Conservation (phyloP, 2,329 filamentous ascomycete genomes). For the Penicillium vulpinum region DNA sequence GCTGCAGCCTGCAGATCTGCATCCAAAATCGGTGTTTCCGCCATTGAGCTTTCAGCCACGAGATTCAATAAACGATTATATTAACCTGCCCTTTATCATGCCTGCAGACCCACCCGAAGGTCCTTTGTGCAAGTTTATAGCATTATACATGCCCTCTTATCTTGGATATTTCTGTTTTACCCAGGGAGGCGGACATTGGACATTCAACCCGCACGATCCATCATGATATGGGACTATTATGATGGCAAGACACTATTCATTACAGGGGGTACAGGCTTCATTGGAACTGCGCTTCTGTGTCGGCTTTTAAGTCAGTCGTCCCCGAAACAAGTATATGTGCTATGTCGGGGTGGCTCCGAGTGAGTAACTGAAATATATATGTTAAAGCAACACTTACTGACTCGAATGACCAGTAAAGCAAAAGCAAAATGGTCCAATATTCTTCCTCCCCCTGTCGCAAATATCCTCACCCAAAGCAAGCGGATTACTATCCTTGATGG, state of each 20-base stretch:
- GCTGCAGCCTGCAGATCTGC: slow-evolving; percentile 15
- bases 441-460: slow-evolving; percentile 13
- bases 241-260: slow-evolving; percentile 23
- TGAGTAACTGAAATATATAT: neutral
- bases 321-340: slow-evolving; percentile 20
- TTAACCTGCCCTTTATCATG: neutral
- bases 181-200: neutral
- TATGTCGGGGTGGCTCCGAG: slow-evolving; percentile 22
- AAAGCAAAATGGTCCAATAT: slow-evolving; percentile 22
- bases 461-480: slow-evolving; percentile 12
- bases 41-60: neutral
- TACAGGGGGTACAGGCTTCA: slow-evolving; percentile 25
- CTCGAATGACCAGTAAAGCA: slow-evolving; percentile 14
- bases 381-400: neutral
- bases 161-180: neutral
- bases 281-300: slow-evolving; percentile 25
- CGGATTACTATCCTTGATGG: slow-evolving; percentile 23
- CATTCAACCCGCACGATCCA: neutral
- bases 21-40: slow-evolving; percentile 4
- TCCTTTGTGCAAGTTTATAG: neutral
- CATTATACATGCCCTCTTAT: neutral
- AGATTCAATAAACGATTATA: neutral
- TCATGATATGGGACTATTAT: slow-evolving; percentile 28
- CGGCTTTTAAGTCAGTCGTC: slow-evolving; percentile 20
- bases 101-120: slow-evolving; percentile 3